A percentile compares a stretch with the other conserved stretches of the same genome.
Evolutionary conservation across 2,329 filamentous ascomycete species (phyloP).

Genomic region (Sclerotinia nivalis): DNA sequence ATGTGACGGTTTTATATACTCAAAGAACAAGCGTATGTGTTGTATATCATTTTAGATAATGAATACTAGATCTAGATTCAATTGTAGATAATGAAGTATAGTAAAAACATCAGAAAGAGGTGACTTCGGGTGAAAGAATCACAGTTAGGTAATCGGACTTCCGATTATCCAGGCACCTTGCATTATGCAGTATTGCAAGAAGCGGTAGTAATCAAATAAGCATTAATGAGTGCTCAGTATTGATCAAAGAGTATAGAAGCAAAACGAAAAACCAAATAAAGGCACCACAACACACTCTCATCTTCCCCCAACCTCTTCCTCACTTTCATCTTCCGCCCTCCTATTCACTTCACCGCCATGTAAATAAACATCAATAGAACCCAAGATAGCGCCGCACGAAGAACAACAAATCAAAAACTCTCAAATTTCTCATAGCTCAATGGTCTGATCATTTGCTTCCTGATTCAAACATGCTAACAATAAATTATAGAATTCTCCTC

Average conservation of each 20-base stretch:
- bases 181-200: fast-evolving
- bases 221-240: fast-evolving
- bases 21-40: neutral
- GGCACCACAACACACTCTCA: neutral
- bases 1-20: neutral
- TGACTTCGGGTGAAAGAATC: neutral
- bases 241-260: neutral
- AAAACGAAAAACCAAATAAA: neutral
- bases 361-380: neutral
- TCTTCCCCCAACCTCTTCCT: too few relatives aligned
- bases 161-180: fast-evolving
- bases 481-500: neutral
- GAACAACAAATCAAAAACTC: neutral
- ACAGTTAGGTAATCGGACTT: fast-evolving
- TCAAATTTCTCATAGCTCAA: neutral
- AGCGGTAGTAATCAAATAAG: neutral
- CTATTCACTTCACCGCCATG: neutral
- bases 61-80: too few relatives aligned
- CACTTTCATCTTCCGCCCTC: neutral
- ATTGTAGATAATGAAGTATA: neutral
- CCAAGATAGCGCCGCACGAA: fast-evolving
- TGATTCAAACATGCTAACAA: neutral
- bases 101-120: neutral
- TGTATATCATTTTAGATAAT: neutral
- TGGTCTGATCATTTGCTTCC: neutral